Conservation (phyloP, 805 yeast genomes). For the Suhomyces kilbournensis region DNA sequence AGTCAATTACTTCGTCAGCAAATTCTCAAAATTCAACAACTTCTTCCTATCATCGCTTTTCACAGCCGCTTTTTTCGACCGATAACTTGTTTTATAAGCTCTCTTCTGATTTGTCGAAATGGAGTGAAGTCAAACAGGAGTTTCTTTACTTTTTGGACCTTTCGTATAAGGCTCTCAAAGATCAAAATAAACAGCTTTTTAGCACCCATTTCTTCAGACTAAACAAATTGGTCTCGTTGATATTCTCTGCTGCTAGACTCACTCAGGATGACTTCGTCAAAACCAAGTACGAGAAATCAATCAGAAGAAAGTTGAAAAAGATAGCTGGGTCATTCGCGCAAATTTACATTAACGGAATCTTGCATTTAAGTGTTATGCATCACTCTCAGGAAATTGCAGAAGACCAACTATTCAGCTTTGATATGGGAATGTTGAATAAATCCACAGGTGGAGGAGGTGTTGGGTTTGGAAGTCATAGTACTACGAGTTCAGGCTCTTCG, state of each 20-base stretch:
- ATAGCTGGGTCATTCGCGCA: slow-evolving; percentile 57
- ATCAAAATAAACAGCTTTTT: slow-evolving; percentile 50
- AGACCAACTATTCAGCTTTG: slow-evolving; percentile 29
- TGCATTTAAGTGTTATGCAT: slow-evolving; percentile 51
- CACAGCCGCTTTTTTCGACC: slow-evolving; percentile 39
- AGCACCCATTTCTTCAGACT: slow-evolving; percentile 51
- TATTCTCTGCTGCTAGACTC: slow-evolving; percentile 56
- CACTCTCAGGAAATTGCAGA: slow-evolving; percentile 20
- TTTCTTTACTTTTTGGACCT: slow-evolving; percentile 48
- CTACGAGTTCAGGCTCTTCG: slow-evolving; percentile 5
- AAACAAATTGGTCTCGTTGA: slow-evolving; percentile 49
- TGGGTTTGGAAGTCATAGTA: slow-evolving; percentile 2
- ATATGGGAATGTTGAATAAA: slow-evolving; percentile 15
- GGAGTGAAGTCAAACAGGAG: slow-evolving; percentile 55
- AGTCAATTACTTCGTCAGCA: slow-evolving; percentile 34
- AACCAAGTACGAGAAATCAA: slow-evolving; percentile 45
- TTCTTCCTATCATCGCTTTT: slow-evolving; percentile 40
- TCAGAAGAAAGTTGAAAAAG: slow-evolving; percentile 49
- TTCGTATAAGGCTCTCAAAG: slow-evolving; percentile 49
- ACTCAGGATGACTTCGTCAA: slow-evolving; percentile 48
- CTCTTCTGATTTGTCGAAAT: slow-evolving; percentile 54
- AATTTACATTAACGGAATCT: slow-evolving; percentile 59
- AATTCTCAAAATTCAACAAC: slow-evolving; percentile 23
- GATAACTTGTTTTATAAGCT: slow-evolving; percentile 54
- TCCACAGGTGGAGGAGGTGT: slow-evolving; percentile 3